These are phyloP conservation scores for Alternaria solani DNA, from an alignment of 2,329 filamentous ascomycete species.

Conservation along the genomic window DNA sequence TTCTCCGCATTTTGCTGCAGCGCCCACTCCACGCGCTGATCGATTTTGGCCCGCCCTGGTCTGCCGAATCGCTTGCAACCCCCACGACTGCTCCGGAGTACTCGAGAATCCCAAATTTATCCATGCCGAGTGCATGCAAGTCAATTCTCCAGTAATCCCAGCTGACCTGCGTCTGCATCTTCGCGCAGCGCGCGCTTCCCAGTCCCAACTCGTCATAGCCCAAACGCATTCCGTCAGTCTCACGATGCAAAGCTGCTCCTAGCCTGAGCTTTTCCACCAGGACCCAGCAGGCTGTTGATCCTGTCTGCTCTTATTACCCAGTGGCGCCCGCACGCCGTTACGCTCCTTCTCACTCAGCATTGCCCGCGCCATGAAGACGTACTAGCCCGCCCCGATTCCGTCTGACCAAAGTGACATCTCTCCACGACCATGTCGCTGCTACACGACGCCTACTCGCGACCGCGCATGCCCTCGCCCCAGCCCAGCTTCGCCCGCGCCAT, in stretches of 20 bases:
- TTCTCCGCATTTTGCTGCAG: constrained; percentile 19
- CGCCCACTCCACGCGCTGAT: constrained; percentile 1
- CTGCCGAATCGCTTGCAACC: constrained; percentile 29
- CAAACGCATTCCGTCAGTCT: constrained; percentile 32
- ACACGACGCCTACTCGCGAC: constrained; percentile 40
- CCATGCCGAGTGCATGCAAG: constrained; percentile 30
- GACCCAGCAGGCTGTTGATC: constrained; percentile 41
- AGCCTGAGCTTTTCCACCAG: constrained; percentile 27
- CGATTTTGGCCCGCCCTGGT: constrained; percentile 19
- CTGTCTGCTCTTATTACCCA: constrained; percentile 36
- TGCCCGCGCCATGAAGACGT: constrained; percentile 38
- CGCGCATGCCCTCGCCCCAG: constrained; percentile 45
- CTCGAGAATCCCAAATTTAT: constrained; percentile 28
- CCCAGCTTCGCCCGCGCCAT: constrained; percentile 46
- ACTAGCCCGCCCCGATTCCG: constrained; percentile 21
- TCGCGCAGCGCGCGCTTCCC: constrained; percentile 46
- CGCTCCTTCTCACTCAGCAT: constrained; percentile 25
- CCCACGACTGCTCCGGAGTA: constrained; percentile 35
- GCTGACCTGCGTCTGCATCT: constrained; percentile 35
- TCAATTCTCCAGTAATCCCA: constrained; percentile 25
- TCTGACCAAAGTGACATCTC: constrained; percentile 9
- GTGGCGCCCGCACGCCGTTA: constrained; percentile 34
- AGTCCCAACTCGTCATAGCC: constrained; percentile 34
- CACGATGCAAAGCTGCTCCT: constrained; percentile 43
- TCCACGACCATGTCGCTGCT: constrained; percentile 36